Evolutionary conservation across 2,329 filamentous ascomycete genomes (phyloP), one percentile per base, ranked within the genome.

Genomic region (Ophiocordyceps camponoti-rufipedis): DNA sequence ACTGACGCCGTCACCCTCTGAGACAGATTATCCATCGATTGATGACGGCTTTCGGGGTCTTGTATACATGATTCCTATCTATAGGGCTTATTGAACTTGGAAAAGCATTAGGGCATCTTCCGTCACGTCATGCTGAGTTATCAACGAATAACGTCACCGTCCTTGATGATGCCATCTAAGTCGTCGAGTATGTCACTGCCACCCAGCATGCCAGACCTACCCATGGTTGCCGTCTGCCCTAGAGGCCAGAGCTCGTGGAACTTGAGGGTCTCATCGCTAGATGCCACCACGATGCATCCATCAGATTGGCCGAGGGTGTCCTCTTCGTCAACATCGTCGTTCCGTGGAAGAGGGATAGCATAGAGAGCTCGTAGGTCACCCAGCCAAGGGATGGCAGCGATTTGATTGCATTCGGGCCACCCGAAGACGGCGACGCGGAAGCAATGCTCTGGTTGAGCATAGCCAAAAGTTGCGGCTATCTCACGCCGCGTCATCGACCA

Each of bases 241-340:
- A 75, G 73, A n/a, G 74, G 72, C 91, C 88, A 96, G 11, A 98
- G 78, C 64, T 96, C 88, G 60, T 96, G 87, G 55, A 96, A 96
- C 58, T 91, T 91, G 61, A 96, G 82, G 53, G 78, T 93, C 58
- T 86, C 81, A 62, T 96, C 88, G 56, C 87, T 94, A 41, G 85
- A 83, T 14, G 88, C 89, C 45, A 98, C 82, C 16, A 95, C 83
- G 52, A 98, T 80, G 58, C 87, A 94, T 0, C 53, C 64, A 56
- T 69, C 63, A 58, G 56, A 48, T 23, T 23, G 23, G 47, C 52
- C 40, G 45, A 54, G 49, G 48, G 44, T 53, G 53, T 19, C 55
- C 47, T 41, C 50, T 50, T 42, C 45, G 53, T 52, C 55, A 39
- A 50, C 52, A 32, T 61, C 58, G 13, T 52, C 50, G 2, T 63